Conservation (phyloP, 129 eudicot genomes). For the Lonicera japonica region DNA sequence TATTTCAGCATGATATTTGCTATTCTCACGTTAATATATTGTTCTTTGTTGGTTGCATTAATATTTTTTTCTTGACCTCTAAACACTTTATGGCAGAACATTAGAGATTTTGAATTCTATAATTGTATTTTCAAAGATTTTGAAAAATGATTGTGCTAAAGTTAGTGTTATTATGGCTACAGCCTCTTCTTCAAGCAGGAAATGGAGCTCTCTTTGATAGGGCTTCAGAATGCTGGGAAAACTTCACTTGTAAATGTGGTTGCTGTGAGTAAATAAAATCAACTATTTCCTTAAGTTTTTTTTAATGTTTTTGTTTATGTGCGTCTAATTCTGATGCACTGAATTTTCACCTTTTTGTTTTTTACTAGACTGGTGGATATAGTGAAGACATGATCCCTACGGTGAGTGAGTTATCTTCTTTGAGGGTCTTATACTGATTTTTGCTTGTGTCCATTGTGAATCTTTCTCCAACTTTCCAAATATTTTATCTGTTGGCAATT, state of each 20-base stretch:
- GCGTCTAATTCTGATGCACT: constrained; percentile 3
- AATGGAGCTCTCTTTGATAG: constrained; percentile 97
- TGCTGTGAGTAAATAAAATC: constrained; percentile 45
- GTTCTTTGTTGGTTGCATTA: not conserved
- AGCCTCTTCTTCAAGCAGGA: constrained; percentile 99
- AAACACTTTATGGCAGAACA: too few relatives aligned
- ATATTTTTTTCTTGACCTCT: too few relatives aligned
- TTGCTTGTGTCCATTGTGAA: not conserved
- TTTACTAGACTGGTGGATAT: constrained; percentile 77
- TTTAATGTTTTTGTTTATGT: constrained; percentile 3
- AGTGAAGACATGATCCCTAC: constrained; percentile 99
- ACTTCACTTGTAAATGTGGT: constrained; percentile 97
- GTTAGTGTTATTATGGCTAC: constrained; percentile 17
- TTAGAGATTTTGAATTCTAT: not conserved
- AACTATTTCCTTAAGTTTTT: not conserved
- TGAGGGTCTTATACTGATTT: not conserved
- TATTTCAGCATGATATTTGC: too few relatives aligned
- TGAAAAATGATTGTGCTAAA: too few relatives aligned
- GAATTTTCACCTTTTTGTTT: constrained; percentile 9
- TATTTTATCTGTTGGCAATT: constrained; percentile 2
- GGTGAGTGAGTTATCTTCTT: constrained; percentile 52
- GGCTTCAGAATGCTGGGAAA: constrained; percentile 98
- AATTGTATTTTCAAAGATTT: not conserved
- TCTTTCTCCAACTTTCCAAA: not conserved
- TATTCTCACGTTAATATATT: too few relatives aligned